Percentiles rank a stretch among this genome's conserved stretches.
These are phyloP conservation scores for Cladosporium sp. DNA, from an alignment of 2,329 filamentous ascomycete species.

Conservation along the genomic window DNA sequence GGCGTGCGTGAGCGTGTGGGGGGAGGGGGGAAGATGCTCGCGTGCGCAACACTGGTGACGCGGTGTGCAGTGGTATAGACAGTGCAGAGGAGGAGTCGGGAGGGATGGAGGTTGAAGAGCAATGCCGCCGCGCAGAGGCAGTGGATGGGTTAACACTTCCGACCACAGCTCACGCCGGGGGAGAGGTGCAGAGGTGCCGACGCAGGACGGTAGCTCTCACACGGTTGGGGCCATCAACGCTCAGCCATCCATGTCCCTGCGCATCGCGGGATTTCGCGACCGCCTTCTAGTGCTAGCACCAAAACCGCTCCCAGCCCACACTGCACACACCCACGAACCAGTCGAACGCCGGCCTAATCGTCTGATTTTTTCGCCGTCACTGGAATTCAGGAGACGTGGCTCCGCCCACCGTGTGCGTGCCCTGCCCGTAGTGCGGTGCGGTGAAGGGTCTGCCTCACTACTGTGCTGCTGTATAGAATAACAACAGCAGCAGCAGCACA, in stretches of 20 bases:
- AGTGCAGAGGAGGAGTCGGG: background rate
- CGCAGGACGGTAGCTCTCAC: background rate
- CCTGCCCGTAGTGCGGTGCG: too few relatives aligned
- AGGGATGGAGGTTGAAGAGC: background rate
- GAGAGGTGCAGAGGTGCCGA: constrained; percentile 1
- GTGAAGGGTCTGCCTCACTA: too few relatives aligned
- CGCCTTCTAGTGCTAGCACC: background rate
- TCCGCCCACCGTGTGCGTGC: background rate
- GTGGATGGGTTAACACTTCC: background rate
- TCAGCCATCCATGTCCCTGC: background rate
- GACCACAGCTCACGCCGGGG: background rate
- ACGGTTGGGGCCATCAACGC: constrained; percentile 3
- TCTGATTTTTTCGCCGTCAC: background rate
- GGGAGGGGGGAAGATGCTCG: background rate
- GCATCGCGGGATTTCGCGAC: background rate
- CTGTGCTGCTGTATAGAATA: too few relatives aligned
- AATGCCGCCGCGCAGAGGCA: background rate
- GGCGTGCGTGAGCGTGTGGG: background rate
- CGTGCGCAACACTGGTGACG: background rate
- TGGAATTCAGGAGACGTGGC: background rate
- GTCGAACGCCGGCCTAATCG: background rate
- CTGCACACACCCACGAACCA: background rate
- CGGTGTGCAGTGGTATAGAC: background rate
- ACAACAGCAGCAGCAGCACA: background rate
- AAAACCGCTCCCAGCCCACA: background rate